A percentile compares a stretch with the other conserved stretches of the same genome.
These are phyloP conservation scores for Heritiera littoralis DNA, from an alignment of 345 rosid species.

Conservation along the genomic window DNA sequence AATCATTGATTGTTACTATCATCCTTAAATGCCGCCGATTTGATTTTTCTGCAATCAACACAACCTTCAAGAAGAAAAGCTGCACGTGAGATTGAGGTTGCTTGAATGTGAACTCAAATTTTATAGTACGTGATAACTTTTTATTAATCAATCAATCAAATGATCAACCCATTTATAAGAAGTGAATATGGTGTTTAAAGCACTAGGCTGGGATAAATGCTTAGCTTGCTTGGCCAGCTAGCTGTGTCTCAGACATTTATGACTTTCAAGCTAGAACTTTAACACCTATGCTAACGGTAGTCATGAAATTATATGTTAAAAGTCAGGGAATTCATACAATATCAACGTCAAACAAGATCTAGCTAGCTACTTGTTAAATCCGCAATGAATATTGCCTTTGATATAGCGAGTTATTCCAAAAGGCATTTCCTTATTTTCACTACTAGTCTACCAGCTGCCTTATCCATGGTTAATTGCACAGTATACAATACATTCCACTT, in stretches of 20 bases:
- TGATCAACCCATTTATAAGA: no score
- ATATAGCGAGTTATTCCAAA: not conserved
- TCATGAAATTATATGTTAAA: not conserved
- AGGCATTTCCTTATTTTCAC: not conserved
- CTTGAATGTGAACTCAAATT: no score
- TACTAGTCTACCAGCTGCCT: not conserved
- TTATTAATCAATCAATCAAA: no score
- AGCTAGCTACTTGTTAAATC: not conserved
- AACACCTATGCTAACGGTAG: not conserved
- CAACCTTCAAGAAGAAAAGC: no score
- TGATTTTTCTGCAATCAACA: not conserved
- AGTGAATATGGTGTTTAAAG: not conserved
- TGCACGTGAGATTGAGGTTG: no score
- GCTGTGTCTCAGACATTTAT: not conserved
- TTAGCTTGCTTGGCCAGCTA: not conserved
- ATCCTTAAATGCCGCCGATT: not conserved
- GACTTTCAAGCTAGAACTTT: not conserved
- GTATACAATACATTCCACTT: not conserved
- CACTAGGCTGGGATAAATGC: not conserved
- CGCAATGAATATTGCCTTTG: not conserved
- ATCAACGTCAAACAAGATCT: not conserved
- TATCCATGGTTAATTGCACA: not conserved
- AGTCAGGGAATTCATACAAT: not conserved
- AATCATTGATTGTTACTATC: not conserved
- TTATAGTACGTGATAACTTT: no score